Conservation (phyloP, 805 yeast species). For the Kuraishia floccosa region DNA sequence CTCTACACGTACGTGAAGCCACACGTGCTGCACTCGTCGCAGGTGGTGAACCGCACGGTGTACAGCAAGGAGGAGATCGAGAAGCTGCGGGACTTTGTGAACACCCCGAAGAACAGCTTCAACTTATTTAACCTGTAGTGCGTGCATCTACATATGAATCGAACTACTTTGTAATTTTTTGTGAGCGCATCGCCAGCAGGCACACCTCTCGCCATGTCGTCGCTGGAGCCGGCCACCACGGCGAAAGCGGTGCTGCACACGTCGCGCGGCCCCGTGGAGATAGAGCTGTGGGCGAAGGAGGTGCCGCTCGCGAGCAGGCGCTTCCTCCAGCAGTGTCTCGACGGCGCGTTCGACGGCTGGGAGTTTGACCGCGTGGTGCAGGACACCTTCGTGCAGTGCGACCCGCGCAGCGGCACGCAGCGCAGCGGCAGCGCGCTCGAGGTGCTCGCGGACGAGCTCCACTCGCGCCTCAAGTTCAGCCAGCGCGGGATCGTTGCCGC, state of each 20-base stretch:
- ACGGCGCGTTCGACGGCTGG: conserved; percentile 27
- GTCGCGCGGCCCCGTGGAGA: conserved; percentile 42
- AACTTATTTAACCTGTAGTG: conserved; percentile 16
- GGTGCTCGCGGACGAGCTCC: conserved; percentile 29
- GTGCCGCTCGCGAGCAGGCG: conserved; percentile 33
- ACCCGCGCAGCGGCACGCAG: neutral
- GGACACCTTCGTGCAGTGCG: conserved; percentile 9
- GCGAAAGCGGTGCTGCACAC: conserved; percentile 49
- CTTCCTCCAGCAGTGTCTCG: conserved; percentile 38
- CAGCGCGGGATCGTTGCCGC: conserved; percentile 46
- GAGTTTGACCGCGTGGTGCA: conserved; percentile 27
- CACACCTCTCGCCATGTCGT: too few species aligned
- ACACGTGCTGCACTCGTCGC: conserved; percentile 21
- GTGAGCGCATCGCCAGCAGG: neutral
- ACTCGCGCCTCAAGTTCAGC: conserved; percentile 36
- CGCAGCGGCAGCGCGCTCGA: neutral
- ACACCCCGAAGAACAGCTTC: conserved; percentile 19
- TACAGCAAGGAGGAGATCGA: conserved; percentile 22
- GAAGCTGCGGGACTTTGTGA: conserved; percentile 22
- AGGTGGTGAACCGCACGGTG: conserved; percentile 22
- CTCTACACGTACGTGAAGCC: conserved; percentile 30
- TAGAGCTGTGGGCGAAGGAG: conserved; percentile 66
- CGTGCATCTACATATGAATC: neutral
- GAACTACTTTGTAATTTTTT: neutral
- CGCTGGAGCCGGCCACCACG: conserved; percentile 39